Conservation (phyloP, 441 rosid species). For the Omphalea diandra region DNA sequence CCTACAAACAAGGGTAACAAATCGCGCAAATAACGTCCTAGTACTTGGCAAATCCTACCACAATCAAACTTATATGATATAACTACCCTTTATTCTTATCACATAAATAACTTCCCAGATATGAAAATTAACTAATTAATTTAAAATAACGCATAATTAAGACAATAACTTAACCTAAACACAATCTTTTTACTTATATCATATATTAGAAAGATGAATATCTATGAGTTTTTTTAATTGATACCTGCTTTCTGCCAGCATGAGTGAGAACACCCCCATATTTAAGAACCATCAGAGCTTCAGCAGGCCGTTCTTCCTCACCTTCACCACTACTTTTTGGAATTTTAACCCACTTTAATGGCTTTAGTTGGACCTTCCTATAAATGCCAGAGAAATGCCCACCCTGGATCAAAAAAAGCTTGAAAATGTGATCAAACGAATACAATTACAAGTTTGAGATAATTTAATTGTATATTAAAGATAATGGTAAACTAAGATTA, state of each 20-base stretch:
- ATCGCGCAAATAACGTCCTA: too few species aligned
- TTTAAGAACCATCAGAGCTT: slow-evolving; percentile 99
- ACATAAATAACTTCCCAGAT: too few species aligned
- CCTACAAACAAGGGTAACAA: too few species aligned
- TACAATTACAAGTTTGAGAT: not conserved
- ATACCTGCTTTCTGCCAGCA: slow-evolving; percentile 99
- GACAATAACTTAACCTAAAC: too few species aligned
- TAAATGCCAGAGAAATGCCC: slow-evolving; percentile 99
- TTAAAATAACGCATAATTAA: too few species aligned
- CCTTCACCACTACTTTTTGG: slow-evolving; percentile 77
- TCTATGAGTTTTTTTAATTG: slow-evolving; percentile 19
- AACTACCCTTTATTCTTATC: too few species aligned
- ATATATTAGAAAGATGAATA: slow-evolving; percentile 2
- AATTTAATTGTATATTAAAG: not conserved
- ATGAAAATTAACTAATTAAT: too few species aligned
- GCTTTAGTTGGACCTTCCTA: slow-evolving; percentile 99
- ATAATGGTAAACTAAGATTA: not conserved
- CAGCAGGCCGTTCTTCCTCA: slow-evolving; percentile 91
- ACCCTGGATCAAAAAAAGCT: slow-evolving; percentile 58
- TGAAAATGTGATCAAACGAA: slow-evolving; percentile 12
- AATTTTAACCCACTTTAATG: slow-evolving; percentile 90
- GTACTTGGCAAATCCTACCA: too few species aligned
- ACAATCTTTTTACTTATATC: slow-evolving; percentile 3
- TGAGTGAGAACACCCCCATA: slow-evolving; percentile 99
- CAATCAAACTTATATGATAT: too few species aligned